A percentile compares a stretch with the other conserved stretches of the same genome.
Evolutionary conservation across 495 filamentous ascomycete species (phyloP).

Genomic region (Lasiosphaeria ovina): DNA sequence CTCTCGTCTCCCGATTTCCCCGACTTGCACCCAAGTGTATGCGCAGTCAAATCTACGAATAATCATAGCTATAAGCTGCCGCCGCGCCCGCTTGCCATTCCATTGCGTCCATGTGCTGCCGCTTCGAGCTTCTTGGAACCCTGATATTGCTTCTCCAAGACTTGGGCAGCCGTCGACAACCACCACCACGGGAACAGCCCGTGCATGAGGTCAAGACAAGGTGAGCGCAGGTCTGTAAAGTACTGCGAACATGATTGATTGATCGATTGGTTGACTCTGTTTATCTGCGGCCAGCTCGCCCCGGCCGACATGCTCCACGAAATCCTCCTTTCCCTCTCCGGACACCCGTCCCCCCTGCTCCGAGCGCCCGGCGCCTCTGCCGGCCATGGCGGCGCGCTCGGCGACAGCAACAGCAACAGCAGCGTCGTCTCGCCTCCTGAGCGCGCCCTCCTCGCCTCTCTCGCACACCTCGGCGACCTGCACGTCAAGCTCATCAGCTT

Average conservation of each 20-base stretch:
- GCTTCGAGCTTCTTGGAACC: slow-evolving; percentile 49
- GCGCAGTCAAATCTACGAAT: too few relatives aligned
- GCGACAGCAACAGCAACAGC: slow-evolving; percentile 33
- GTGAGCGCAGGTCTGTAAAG: not conserved
- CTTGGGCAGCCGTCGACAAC: slow-evolving; percentile 19
- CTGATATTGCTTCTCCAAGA: slow-evolving; percentile 46
- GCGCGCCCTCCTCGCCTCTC: slow-evolving; percentile 72
- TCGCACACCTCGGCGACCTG: slow-evolving; percentile 71
- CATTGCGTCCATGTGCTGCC: slow-evolving; percentile 38
- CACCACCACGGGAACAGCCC: slow-evolving; percentile 28
- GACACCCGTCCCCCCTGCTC: slow-evolving; percentile 86
- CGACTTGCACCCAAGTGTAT: too few relatives aligned
- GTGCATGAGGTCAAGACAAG: slow-evolving; percentile 2
- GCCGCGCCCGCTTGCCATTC: too few relatives aligned
- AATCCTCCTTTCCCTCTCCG: slow-evolving; percentile 90
- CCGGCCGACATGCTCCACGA: slow-evolving; percentile 82
- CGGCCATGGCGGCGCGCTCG: slow-evolving; percentile 32
- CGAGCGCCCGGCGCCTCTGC: slow-evolving; percentile 38
- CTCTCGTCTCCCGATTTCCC: too few relatives aligned
- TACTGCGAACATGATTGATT: too few relatives aligned
- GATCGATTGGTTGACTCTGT: too few relatives aligned
- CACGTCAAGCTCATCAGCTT: slow-evolving; percentile 66
- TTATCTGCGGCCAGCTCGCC: slow-evolving; percentile 1
- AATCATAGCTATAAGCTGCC: too few relatives aligned
- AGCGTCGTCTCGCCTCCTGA: slow-evolving; percentile 68